These are phyloP conservation scores for Penicillium waksmanii DNA, from an alignment of 495 filamentous ascomycete genomes.

Conservation along the genomic window DNA sequence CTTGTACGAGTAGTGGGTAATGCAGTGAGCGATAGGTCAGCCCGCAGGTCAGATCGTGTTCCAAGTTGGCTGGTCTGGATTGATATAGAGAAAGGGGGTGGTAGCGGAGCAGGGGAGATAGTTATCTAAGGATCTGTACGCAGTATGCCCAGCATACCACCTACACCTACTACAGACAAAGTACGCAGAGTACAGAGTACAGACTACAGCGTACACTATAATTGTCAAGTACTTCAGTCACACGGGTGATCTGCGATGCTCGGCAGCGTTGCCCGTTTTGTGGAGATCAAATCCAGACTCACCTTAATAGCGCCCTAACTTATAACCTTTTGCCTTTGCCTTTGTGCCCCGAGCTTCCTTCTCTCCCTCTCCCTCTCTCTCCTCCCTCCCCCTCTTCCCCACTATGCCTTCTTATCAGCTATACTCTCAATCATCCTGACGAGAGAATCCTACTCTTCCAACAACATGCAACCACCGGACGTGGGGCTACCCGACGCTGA, in stretches of 20 bases:
- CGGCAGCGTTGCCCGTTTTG: conserved; percentile 28
- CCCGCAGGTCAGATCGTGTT: conserved; percentile 11
- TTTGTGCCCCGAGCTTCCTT: background rate
- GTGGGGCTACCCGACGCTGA: conserved; percentile 1
- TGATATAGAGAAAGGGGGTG: background rate
- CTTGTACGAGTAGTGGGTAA: background rate
- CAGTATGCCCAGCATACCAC: too few species aligned
- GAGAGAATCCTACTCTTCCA: background rate
- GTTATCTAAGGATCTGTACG: background rate
- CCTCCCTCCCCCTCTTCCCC: conserved; percentile 3
- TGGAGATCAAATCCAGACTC: conserved; percentile 16
- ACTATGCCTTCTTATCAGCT: conserved; percentile 15
- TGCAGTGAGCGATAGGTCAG: background rate
- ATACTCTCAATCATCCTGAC: background rate
- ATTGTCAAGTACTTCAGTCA: too few species aligned
- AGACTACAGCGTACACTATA: background rate
- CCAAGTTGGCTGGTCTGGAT: background rate
- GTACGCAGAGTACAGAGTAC: too few species aligned
- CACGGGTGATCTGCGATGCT: conserved; percentile 31
- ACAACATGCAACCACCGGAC: background rate
- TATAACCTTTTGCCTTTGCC: conserved; percentile 8
- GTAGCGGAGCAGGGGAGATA: background rate
- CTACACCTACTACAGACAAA: background rate
- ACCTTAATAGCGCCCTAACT: conserved; percentile 5
- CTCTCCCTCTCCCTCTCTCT: background rate